These are phyloP conservation scores for Camellia sinensis DNA, from an alignment of 148 eudicot genomes.

Conservation along the genomic window DNA sequence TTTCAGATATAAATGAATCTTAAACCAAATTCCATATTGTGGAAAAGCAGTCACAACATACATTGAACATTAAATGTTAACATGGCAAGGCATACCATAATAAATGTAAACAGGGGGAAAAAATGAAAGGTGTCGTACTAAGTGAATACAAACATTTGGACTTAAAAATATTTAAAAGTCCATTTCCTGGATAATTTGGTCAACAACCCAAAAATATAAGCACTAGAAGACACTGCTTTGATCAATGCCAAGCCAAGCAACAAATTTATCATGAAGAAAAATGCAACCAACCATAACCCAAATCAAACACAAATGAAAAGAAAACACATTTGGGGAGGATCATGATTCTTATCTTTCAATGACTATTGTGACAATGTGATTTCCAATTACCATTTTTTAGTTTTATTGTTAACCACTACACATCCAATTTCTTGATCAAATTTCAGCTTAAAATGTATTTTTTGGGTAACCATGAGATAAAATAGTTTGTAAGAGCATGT, in stretches of 20 bases:
- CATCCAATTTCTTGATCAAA: neutral
- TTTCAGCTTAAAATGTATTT: neutral
- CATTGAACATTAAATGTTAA: neutral
- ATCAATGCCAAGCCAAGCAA: neutral
- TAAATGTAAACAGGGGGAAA: neutral
- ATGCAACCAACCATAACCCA: neutral
- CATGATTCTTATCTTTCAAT: too few species aligned
- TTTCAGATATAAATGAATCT: conserved; percentile 1
- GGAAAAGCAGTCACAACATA: neutral
- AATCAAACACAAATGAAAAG: neutral
- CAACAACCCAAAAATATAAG: neutral
- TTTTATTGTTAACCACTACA: too few species aligned
- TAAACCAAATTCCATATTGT: neutral
- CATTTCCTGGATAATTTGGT: neutral
- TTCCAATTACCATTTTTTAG: neutral
- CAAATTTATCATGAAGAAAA: neutral
- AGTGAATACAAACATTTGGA: neutral
- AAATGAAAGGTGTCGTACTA: neutral
- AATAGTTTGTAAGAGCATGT: neutral
- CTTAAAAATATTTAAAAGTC: neutral
- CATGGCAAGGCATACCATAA: neutral
- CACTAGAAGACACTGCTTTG: neutral
- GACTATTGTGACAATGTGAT: neutral
- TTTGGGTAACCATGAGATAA: neutral
- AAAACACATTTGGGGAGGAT: neutral